Percentiles rank a stretch among this genome's conserved stretches.
Conservation (phyloP, 139 green algal species). For the Chlamydomonas sp. region DNA sequence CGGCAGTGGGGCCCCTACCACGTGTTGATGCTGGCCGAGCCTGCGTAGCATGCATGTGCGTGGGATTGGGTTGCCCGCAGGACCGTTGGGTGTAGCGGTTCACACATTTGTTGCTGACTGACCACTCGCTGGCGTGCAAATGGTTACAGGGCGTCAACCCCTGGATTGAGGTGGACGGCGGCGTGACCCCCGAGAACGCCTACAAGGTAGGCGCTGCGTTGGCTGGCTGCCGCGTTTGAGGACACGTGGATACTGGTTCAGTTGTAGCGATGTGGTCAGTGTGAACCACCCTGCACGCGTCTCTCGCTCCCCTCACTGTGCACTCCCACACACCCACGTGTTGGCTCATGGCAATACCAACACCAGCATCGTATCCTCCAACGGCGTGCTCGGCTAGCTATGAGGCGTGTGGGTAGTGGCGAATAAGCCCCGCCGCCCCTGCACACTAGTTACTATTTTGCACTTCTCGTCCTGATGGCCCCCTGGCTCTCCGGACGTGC, state of each 20-base stretch:
- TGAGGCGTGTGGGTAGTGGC: too few species aligned
- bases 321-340: too few species aligned
- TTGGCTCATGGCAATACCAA: too few species aligned
- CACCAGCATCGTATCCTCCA: too few species aligned
- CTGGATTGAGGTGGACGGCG: slow-evolving; percentile 99
- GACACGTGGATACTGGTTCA: not conserved
- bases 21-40: not conserved
- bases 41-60: not conserved
- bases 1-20: not conserved
- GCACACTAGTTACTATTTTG: too few species aligned
- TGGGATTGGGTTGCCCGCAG: not conserved
- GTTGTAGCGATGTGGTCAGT: not conserved
- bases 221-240: not conserved
- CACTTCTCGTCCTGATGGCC: too few species aligned
- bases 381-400: too few species aligned
- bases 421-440: too few species aligned
- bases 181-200: slow-evolving; percentile 94
- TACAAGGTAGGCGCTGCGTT: slow-evolving; percentile 69
- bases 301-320: too few species aligned
- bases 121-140: not conserved
- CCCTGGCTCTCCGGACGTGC: too few species aligned
- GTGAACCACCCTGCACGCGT: too few species aligned
- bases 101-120: not conserved
- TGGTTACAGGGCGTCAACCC: slow-evolving; percentile 88
- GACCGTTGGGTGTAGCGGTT: not conserved